Evolutionary conservation across 2,329 filamentous ascomycete genomes (phyloP).

Genomic region (Hypoxylon sp.): DNA sequence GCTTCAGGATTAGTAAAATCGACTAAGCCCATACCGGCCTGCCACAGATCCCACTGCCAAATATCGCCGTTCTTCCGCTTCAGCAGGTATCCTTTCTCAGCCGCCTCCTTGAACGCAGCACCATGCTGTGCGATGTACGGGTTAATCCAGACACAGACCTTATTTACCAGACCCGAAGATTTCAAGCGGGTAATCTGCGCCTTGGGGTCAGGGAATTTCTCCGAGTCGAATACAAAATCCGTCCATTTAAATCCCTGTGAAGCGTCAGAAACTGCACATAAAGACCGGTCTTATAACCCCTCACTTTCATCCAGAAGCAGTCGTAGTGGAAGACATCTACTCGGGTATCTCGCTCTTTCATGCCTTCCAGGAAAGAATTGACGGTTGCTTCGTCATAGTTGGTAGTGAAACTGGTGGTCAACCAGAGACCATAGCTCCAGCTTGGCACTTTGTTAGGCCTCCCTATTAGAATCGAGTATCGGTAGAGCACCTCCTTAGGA

Average conservation of each 20-base stretch:
- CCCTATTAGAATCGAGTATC: slow-evolving; percentile 78
- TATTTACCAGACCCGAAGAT: slow-evolving; percentile 70
- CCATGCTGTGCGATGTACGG: slow-evolving; percentile 80
- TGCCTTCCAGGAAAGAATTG: slow-evolving; percentile 76
- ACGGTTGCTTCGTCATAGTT: slow-evolving; percentile 80
- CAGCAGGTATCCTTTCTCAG: slow-evolving; percentile 76
- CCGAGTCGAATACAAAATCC: slow-evolving; percentile 78
- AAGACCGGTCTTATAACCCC: not conserved
- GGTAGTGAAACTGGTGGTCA: slow-evolving; percentile 82
- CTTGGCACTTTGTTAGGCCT: slow-evolving; percentile 74
- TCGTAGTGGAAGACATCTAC: slow-evolving; percentile 83
- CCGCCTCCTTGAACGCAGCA: slow-evolving; percentile 74
- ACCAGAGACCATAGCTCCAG: slow-evolving; percentile 84
- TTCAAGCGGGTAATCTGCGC: slow-evolving; percentile 76
- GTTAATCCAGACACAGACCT: slow-evolving; percentile 83
- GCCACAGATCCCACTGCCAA: slow-evolving; percentile 85
- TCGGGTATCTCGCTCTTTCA: slow-evolving; percentile 74
- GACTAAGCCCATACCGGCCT: slow-evolving; percentile 81
- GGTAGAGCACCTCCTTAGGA: slow-evolving; percentile 78
- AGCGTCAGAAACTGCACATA: slow-evolving; percentile 10
- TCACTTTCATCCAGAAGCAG: slow-evolving; percentile 79
- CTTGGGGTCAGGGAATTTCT: slow-evolving; percentile 77
- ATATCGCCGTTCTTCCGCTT: slow-evolving; percentile 78
- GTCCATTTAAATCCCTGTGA: slow-evolving; percentile 76
- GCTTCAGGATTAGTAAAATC: slow-evolving; percentile 82